Evolutionary conservation across 2,329 filamentous ascomycete species (phyloP).

Genomic region (Microthyrium microscopicum): DNA sequence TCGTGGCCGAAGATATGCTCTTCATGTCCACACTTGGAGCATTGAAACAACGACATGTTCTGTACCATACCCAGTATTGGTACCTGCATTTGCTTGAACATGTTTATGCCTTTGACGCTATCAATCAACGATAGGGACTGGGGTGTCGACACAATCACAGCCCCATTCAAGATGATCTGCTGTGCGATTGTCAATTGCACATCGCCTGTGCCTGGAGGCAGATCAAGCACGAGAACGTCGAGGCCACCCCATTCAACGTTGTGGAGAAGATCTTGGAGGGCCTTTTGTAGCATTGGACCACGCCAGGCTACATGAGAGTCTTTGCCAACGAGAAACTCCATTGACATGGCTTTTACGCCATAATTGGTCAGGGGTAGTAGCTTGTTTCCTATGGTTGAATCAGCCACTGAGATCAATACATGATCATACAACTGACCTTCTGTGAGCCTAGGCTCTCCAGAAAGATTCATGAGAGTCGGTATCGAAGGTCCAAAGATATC

Average conservation of each 20-base stretch:
- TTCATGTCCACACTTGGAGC: constrained; percentile 43
- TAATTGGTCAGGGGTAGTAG: constrained; percentile 83
- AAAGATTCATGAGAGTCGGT: constrained; percentile 72
- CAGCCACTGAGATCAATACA: neutral
- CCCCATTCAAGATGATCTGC: constrained; percentile 75
- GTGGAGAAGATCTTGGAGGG: constrained; percentile 84
- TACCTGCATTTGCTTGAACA: constrained; percentile 76
- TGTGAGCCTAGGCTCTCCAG: constrained; percentile 61
- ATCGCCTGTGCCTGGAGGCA: constrained; percentile 89
- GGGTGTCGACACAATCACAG: constrained; percentile 80
- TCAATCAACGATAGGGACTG: constrained; percentile 88
- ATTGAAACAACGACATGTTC: constrained; percentile 24
- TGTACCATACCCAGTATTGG: constrained; percentile 66
- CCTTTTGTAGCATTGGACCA: constrained; percentile 95
- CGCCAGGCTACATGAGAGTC: constrained; percentile 83
- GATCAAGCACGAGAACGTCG: constrained; percentile 75
- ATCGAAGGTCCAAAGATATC: constrained; percentile 96
- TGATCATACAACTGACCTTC: constrained; percentile 35
- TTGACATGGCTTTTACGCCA: constrained; percentile 95
- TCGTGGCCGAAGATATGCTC: constrained; percentile 58
- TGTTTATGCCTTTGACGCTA: constrained; percentile 76
- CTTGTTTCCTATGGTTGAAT: constrained; percentile 45
- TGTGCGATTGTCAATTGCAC: constrained; percentile 95
- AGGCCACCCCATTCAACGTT: constrained; percentile 87
- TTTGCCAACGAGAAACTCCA: constrained; percentile 79